Conservation (phyloP, 495 filamentous ascomycete species). For the Oidiodendron maius region DNA sequence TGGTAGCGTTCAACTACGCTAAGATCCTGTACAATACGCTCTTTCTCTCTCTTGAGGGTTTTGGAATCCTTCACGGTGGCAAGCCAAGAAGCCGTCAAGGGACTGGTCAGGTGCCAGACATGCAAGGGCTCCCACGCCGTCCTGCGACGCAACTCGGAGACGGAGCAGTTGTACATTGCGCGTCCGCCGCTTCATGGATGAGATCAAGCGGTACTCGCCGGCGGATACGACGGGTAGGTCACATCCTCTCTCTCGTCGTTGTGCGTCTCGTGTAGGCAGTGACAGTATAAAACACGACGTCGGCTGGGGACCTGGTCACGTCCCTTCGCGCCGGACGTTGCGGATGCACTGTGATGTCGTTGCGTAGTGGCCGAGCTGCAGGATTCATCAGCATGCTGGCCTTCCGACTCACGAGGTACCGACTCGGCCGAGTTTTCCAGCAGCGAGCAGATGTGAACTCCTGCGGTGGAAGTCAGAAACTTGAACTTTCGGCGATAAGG, state of each 20-base stretch:
- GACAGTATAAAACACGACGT: too few species aligned
- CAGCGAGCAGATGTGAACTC: too few species aligned
- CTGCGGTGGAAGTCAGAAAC: too few species aligned
- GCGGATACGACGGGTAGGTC: slow-evolving; percentile 9
- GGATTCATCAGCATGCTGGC: too few species aligned
- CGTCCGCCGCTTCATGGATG: slow-evolving; percentile 82
- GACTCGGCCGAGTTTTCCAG: too few species aligned
- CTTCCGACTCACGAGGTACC: too few species aligned
- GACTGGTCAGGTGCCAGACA: slow-evolving; percentile 59
- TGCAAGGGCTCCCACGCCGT: slow-evolving; percentile 77
- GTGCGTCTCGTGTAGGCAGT: too few species aligned
- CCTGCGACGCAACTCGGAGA: slow-evolving; percentile 67
- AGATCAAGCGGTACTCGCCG: slow-evolving; percentile 73
- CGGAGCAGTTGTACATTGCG: slow-evolving; percentile 83
- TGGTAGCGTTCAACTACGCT: slow-evolving; percentile 71
- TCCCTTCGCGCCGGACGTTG: too few species aligned
- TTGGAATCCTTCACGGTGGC: slow-evolving; percentile 66
- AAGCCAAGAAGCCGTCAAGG: slow-evolving; percentile 65
- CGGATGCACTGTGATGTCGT: too few species aligned
- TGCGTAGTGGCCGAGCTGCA: too few species aligned
- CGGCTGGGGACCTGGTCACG: too few species aligned
- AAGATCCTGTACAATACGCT: slow-evolving; percentile 76
- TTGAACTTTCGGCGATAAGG: too few species aligned
- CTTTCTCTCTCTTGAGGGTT: slow-evolving; percentile 69
- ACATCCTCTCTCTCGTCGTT: background rate